Evolutionary conservation across 306 rosid species (phyloP).

Genomic region (Dryas octopetala): DNA sequence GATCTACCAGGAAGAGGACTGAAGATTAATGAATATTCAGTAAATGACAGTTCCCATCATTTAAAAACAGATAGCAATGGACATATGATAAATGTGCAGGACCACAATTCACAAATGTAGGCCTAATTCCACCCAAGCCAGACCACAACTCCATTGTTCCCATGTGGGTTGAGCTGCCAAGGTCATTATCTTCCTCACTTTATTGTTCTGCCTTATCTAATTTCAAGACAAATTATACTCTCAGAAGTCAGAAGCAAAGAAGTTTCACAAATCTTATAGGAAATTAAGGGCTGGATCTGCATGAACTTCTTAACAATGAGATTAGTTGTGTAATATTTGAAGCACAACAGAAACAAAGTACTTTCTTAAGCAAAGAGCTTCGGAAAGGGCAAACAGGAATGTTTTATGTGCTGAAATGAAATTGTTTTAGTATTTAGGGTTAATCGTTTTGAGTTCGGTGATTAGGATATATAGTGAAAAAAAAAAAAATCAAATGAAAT

Average conservation of each 20-base stretch:
- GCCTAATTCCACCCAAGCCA: neutral
- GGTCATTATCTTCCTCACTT: slow-evolving; percentile 8
- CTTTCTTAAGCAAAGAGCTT: no score
- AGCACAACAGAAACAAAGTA: no score
- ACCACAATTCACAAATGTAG: slow-evolving; percentile 13
- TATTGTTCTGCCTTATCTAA: neutral
- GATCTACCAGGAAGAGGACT: neutral
- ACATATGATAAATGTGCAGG: slow-evolving; percentile 24
- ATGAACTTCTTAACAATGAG: neutral
- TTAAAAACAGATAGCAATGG: slow-evolving; percentile 23
- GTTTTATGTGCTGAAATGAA: no score
- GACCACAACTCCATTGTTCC: slow-evolving; percentile 5
- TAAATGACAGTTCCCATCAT: slow-evolving; percentile 23
- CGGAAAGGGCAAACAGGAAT: no score
- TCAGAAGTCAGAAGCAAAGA: neutral
- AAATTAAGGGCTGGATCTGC: neutral
- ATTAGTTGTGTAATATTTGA: neutral
- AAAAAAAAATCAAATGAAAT: no score
- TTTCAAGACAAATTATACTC: slow-evolving; percentile 7
- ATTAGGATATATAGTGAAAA: no score
- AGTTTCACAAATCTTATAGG: neutral
- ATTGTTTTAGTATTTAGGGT: no score
- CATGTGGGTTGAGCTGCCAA: slow-evolving; percentile 16
- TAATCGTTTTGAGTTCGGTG: no score
- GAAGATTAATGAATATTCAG: slow-evolving; percentile 15